Conservation (phyloP, 352 stramenopile genomes). For the Phytophthora pistaciae region DNA sequence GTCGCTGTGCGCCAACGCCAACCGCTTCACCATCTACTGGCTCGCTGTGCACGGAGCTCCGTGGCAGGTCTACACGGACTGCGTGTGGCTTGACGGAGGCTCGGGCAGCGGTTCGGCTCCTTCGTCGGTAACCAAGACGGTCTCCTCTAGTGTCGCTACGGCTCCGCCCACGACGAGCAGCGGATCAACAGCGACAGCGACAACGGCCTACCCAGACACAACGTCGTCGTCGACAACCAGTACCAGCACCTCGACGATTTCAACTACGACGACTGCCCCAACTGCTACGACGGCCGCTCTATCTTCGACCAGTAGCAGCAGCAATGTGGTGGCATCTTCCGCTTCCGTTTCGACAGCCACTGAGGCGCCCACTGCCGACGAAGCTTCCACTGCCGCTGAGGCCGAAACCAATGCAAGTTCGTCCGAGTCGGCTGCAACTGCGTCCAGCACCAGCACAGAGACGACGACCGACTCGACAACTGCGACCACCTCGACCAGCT, state of each 20-base stretch:
- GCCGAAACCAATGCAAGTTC: slow-evolving; percentile 8
- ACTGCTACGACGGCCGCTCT: not conserved
- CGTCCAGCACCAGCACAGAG: slow-evolving; percentile 1
- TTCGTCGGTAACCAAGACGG: slow-evolving; percentile 22
- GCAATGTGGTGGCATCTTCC: slow-evolving; percentile 3
- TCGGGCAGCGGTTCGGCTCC: slow-evolving; percentile 22
- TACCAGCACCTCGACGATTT: slow-evolving; percentile 10
- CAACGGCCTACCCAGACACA: slow-evolving; percentile 29
- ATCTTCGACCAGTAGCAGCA: not conserved
- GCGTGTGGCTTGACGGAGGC: slow-evolving; percentile 50
- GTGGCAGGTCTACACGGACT: slow-evolving; percentile 71
- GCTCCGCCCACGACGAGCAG: slow-evolving; percentile 26
- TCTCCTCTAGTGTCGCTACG: slow-evolving; percentile 25
- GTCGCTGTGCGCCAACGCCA: slow-evolving; percentile 45
- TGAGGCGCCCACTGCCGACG: slow-evolving; percentile 2
- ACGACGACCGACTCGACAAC: slow-evolving; percentile 3
- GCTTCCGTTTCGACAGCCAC: slow-evolving; percentile 3
- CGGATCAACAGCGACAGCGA: slow-evolving; percentile 28
- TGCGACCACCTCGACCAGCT: slow-evolving; percentile 1
- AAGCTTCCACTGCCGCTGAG: slow-evolving; percentile 6
- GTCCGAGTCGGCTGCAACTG: not conserved
- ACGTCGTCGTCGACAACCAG: slow-evolving; percentile 15
- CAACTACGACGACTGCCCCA: slow-evolving; percentile 7
- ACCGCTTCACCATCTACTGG: slow-evolving; percentile 61
- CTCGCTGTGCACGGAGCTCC: slow-evolving; percentile 51